A percentile compares a stretch with the other conserved stretches of the same genome.
These are phyloP conservation scores for Xylariomycetidae sp. DNA, from an alignment of 2,329 filamentous ascomycete genomes.

Conservation along the genomic window DNA sequence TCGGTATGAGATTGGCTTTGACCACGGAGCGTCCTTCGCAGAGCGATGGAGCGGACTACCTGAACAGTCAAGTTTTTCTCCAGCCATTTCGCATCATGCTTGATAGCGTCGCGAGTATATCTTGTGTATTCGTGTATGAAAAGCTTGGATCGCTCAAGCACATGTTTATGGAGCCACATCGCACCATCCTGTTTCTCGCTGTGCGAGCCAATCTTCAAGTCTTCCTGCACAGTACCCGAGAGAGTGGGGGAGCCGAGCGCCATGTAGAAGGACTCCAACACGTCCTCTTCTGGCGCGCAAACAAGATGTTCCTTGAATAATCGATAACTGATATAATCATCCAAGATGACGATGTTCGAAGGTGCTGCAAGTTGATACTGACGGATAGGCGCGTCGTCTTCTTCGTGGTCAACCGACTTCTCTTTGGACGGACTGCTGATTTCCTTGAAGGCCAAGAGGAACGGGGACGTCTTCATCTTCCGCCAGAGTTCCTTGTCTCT, in stretches of 20 bases:
- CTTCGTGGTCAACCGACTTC: slow-evolving; percentile 46
- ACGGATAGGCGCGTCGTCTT: slow-evolving; percentile 63
- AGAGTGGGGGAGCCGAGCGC: slow-evolving; percentile 74
- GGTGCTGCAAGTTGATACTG: slow-evolving; percentile 76
- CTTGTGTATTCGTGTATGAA: slow-evolving; percentile 76
- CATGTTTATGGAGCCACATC: slow-evolving; percentile 67
- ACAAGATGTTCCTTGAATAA: slow-evolving; percentile 82
- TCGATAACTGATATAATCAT: slow-evolving; percentile 85
- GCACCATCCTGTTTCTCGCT: slow-evolving; percentile 65
- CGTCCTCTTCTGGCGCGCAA: slow-evolving; percentile 85
- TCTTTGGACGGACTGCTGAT: slow-evolving; percentile 43
- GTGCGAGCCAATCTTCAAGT: slow-evolving; percentile 65
- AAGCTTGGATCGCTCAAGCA: slow-evolving; percentile 81
- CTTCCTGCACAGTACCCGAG: slow-evolving; percentile 72
- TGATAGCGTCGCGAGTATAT: slow-evolving; percentile 71
- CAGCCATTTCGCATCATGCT: slow-evolving; percentile 85
- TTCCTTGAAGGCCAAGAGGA: slow-evolving; percentile 81
- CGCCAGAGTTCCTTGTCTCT: slow-evolving; percentile 74
- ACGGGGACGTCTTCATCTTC: slow-evolving; percentile 69
- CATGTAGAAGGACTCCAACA: slow-evolving; percentile 78
- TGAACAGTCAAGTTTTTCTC: slow-evolving; percentile 78
- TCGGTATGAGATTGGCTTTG: slow-evolving; percentile 66
- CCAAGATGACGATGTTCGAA: slow-evolving; percentile 69
- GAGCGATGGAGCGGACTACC: slow-evolving; percentile 71
- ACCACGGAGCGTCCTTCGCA: slow-evolving; percentile 71